Base-by-base conservation (phyloP, 2,329 filamentous ascomycete genomes). In the Ceratocystis albifundus region DNA sequence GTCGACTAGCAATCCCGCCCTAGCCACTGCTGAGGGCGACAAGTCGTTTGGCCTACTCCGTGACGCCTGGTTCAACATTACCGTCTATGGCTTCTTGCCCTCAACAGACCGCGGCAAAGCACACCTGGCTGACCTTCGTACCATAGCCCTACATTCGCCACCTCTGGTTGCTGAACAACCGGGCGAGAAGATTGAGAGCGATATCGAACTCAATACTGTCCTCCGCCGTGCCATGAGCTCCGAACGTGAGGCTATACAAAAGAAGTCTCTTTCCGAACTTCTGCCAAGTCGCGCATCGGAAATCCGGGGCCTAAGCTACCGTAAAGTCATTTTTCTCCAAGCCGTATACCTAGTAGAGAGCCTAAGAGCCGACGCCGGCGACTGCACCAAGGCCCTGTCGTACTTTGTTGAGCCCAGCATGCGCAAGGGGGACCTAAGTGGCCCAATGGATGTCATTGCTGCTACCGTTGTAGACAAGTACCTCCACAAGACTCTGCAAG, bases 41-140 rank as follows among this genome's bases (percentile, higher is more conserved):
- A 86, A 93, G 67, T 84, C 85, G 6, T 82, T 88, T 69, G 83
- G 84, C 30, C 77, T 95, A 66, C 83, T 94, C 70, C 86, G 93
- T 64, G 92, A 99, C 79, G 90, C 90, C 4, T 99, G 94, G 94
- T 97, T 96, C 77, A 99, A 99, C 72, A 90, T 97, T 69, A 89
- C 92, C 25, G 88, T 96, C 0, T 94, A 99, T 74, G 94, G 92
- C 3, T 96, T 97, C 73, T 87, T 86, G 8, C 80, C 88, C 10
- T 82, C 83, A 17, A 93, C 90, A 0, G 82, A 86, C 17, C 83
- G 88, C 65, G 89, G 87, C 20, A 87, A 86, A 73, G 83, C 84
- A 70, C 85, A 95, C 71, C 76, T 86, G 62, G 82, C 87, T 67
- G 91, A 96, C 73, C 80, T 99, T 22, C 85, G 89, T 28, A 80